Evolutionary conservation across 2,329 filamentous ascomycete species (phyloP).

Genomic region (Xylaria sp.): DNA sequence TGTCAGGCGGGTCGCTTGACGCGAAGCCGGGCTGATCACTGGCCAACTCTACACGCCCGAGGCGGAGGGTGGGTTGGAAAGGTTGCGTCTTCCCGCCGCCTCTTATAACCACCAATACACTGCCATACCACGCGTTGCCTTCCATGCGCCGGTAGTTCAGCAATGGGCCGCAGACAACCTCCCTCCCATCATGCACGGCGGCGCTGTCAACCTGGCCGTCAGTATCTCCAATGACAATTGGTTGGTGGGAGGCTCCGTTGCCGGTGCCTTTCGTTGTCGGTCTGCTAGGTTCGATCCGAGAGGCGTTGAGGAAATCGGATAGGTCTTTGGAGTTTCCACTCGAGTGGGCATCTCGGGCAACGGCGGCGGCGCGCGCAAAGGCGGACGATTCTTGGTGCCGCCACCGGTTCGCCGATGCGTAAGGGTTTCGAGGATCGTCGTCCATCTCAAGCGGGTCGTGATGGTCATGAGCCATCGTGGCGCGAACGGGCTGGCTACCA

Average conservation of each 20-base stretch:
- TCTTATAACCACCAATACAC: constrained; percentile 82
- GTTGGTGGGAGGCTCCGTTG: constrained; percentile 56
- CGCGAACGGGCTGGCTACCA: background rate
- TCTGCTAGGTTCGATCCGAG: constrained; percentile 59
- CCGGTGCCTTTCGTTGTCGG: constrained; percentile 47
- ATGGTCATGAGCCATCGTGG: constrained; percentile 41
- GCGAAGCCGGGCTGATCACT: constrained; percentile 43
- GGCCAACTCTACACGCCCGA: constrained; percentile 56
- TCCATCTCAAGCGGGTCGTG: constrained; percentile 46
- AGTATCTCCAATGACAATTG: constrained; percentile 59
- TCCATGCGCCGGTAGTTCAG: constrained; percentile 83
- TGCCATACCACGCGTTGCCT: constrained; percentile 79
- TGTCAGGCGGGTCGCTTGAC: constrained; percentile 47
- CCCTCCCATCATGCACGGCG: constrained; percentile 57
- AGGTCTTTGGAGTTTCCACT: constrained; percentile 61
- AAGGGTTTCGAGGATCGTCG: constrained; percentile 57
- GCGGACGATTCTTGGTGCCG: constrained; percentile 71
- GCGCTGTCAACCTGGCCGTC: constrained; percentile 44
- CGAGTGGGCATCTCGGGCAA: constrained; percentile 55
- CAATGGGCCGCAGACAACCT: constrained; percentile 77
- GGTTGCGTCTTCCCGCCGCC: constrained; percentile 72
- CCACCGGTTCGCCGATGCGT: constrained; percentile 68
- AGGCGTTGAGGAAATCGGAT: constrained; percentile 65
- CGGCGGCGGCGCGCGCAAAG: constrained; percentile 60
- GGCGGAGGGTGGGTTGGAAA: constrained; percentile 66